Conservation (phyloP, 2,329 filamentous ascomycete genomes). For the Cytospora paraplurivora region DNA sequence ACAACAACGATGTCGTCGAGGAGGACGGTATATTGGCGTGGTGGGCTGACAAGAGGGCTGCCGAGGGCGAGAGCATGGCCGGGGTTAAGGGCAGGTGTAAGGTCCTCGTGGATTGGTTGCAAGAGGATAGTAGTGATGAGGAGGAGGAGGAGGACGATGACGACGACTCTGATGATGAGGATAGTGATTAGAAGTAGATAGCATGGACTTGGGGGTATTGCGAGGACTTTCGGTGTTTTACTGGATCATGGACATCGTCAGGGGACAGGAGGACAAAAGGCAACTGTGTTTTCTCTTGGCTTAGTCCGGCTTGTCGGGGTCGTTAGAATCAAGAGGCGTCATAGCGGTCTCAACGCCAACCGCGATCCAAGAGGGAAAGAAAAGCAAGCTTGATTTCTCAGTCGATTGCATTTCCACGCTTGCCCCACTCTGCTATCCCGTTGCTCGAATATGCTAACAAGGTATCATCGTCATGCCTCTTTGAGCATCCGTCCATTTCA, state of each 20-base stretch:
- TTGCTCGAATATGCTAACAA: constrained; percentile 17
- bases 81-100: constrained; percentile 72
- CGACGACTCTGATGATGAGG: constrained; percentile 48
- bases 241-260: not conserved
- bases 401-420: not conserved
- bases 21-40: constrained; percentile 86
- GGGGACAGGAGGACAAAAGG: not conserved
- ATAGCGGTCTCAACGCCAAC: not conserved
- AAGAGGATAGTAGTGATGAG: constrained; percentile 71
- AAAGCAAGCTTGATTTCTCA: not conserved
- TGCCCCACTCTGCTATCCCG: not conserved
- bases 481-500: not conserved
- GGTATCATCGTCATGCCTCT: constrained; percentile 21
- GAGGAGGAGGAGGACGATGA: constrained; percentile 71
- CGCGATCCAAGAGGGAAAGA: not conserved
- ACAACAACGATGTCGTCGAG: constrained; percentile 80
- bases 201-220: not conserved
- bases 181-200: constrained; percentile 23
- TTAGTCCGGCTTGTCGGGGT: not conserved
- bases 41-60: constrained; percentile 77
- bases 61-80: constrained; percentile 67
- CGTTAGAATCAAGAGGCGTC: not conserved
- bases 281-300: not conserved
- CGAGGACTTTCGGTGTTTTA: not conserved
- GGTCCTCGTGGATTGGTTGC: constrained; percentile 81